Base-by-base conservation (phyloP, 1,139 yeast genomes). In the Geotrichum bryndzae region DNA sequence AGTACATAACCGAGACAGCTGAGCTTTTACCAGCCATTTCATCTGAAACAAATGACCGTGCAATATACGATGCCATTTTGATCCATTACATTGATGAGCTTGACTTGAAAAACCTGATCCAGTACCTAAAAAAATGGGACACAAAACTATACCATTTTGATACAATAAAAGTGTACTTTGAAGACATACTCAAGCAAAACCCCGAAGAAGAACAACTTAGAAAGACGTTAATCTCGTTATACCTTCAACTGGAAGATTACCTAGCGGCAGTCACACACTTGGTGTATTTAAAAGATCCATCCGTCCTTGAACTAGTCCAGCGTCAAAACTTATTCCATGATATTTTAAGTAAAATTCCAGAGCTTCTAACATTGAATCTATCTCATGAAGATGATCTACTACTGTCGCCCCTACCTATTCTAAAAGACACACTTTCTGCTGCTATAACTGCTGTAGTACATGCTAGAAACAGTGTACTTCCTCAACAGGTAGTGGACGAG, bases 261-360 rank as follows among this genome's bases (percentile, higher is more conserved):
- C 74, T 77, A 7, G 79, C 80, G 46, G 90, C 96, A 0, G 84
- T 88, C 1, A 65, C 78, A 0, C 92, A 88, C 69, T 75, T 89
- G 66, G 77, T 87, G 13, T 72, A 72, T 29, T 73, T 87, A 46
- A 77, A 80, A 63, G 91, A 88, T 69, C 70, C 77, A 0, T 68
- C 80, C 18, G 80, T 85, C 0, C 71, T 91, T 52, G 78, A 80
- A 53, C 81, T 90, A 60, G 76, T 90, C 58, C 76, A 84, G 4
- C 75, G 79, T 45, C 79, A 87, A 69, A 95, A 90, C 68, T 73
- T 90, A 27, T 73, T 90, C 15, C 75, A 80, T 0, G 77, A 78
- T 55, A 82, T 85, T 69, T 72, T 80, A 1, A 70, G 77, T 1
- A 72, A 69, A 31, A 72, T 89, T 15, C 87, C 90, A 0, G 74